Conservation (phyloP, 2,329 filamentous ascomycete genomes). For the Colletotrichum chrysophilum region DNA sequence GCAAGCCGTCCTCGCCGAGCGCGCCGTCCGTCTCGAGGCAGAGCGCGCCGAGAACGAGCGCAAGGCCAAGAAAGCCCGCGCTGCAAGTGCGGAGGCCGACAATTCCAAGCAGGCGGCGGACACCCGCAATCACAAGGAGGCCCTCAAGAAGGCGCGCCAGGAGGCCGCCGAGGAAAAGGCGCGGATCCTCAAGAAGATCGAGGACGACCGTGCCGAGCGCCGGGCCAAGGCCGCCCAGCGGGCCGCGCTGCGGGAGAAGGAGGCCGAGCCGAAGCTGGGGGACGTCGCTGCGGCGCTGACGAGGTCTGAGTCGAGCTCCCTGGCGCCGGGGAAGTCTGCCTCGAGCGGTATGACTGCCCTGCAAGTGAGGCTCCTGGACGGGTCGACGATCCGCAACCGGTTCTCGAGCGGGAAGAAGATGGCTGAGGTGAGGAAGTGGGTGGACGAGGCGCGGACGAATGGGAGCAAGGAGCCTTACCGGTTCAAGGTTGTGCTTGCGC, state of each 20-base stretch:
- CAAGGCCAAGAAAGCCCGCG: conserved; percentile 55
- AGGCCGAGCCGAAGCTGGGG: conserved; percentile 28
- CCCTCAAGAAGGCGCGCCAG: conserved; percentile 67
- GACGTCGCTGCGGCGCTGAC: conserved; percentile 34
- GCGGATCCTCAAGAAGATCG: conserved; percentile 76
- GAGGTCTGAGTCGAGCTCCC: conserved; percentile 36
- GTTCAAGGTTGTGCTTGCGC: conserved; percentile 84
- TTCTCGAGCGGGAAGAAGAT: conserved; percentile 71
- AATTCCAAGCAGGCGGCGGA: conserved; percentile 31
- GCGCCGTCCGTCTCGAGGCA: conserved; percentile 48
- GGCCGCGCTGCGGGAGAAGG: conserved; percentile 42
- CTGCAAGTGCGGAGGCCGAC: conserved; percentile 46
- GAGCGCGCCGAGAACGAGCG: conserved; percentile 49
- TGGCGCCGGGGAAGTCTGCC: conserved; percentile 28
- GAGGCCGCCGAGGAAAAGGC: conserved; percentile 72
- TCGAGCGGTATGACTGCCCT: conserved; percentile 53
- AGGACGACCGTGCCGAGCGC: conserved; percentile 76
- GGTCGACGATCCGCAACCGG: conserved; percentile 74
- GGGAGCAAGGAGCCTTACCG: conserved; percentile 69
- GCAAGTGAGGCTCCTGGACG: conserved; percentile 84
- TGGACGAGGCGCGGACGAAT: conserved; percentile 67
- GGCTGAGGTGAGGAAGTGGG: conserved; percentile 75
- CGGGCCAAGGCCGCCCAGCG: conserved; percentile 59
- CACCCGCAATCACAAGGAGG: conserved; percentile 54
- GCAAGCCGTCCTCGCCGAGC: conserved; percentile 53